These are phyloP conservation scores for Leccinum boreale DNA, from an alignment of 768 basidiomycete species.

Conservation along the genomic window DNA sequence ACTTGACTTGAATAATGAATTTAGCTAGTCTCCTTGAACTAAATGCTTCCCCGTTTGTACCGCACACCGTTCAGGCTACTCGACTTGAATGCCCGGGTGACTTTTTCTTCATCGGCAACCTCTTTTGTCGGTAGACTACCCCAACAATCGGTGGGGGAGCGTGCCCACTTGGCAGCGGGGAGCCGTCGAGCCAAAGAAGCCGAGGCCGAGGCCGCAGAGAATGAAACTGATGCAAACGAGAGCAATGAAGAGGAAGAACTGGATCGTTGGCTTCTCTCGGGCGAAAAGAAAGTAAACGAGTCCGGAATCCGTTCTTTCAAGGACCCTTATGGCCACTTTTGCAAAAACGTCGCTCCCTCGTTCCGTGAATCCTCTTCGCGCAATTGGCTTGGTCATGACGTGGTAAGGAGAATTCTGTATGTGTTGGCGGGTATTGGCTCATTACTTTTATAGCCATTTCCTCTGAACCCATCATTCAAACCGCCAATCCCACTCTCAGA, in stretches of 20 bases:
- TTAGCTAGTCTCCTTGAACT: constrained; percentile 10
- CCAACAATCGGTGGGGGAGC: constrained; percentile 6
- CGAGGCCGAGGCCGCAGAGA: constrained; percentile 6
- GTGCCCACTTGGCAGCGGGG: not conserved
- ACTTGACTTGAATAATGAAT: not conserved
- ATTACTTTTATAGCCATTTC: constrained; percentile 62
- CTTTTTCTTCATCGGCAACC: constrained; percentile 22
- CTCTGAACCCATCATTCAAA: constrained; percentile 78
- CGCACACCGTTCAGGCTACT: constrained; percentile 9
- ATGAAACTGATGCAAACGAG: not conserved
- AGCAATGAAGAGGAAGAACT: constrained; percentile 12
- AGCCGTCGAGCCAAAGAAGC: not conserved
- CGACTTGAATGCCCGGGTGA: constrained; percentile 9
- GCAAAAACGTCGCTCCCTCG: constrained; percentile 15
- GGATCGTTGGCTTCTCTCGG: constrained; percentile 15
- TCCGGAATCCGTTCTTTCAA: constrained; percentile 16
- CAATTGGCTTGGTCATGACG: constrained; percentile 60
- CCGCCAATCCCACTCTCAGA: constrained; percentile 79
- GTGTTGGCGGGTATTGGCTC: not conserved
- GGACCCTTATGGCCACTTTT: constrained; percentile 18
- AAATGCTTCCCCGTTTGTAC: constrained; percentile 25
- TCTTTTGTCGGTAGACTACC: constrained; percentile 10
- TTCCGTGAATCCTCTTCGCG: constrained; percentile 38
- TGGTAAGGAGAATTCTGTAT: constrained; percentile 41
- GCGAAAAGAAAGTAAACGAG: constrained; percentile 15